Evolutionary conservation across 1,139 yeast species (phyloP).

Genomic region (Schwanniomyces etchellsii): DNA sequence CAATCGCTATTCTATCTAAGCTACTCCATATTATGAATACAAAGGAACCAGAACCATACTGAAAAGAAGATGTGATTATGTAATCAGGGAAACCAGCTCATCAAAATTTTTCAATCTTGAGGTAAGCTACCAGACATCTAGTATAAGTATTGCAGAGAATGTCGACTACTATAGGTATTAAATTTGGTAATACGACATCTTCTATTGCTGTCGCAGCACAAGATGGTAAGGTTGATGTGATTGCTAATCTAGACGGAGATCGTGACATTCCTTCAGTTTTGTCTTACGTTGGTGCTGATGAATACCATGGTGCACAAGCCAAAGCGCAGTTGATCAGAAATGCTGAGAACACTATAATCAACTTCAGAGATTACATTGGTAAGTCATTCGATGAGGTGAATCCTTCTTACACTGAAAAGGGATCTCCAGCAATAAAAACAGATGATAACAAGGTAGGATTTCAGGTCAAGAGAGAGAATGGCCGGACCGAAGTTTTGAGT

Average conservation of each 20-base stretch:
- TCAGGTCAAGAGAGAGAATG: slow-evolving; percentile 47
- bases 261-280: slow-evolving; percentile 92
- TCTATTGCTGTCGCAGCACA: slow-evolving; percentile 85
- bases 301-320: slow-evolving; percentile 97
- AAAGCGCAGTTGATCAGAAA: slow-evolving; percentile 87
- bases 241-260: slow-evolving; percentile 99
- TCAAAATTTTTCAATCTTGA: too few species aligned
- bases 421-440: slow-evolving; percentile 69
- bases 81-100: too few species aligned
- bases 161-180: slow-evolving; percentile 79
- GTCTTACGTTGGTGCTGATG: slow-evolving; percentile 90
- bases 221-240: slow-evolving; percentile 93
- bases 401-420: slow-evolving; percentile 50
- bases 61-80: too few species aligned
- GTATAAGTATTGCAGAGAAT: slow-evolving; percentile 10
- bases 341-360: slow-evolving; percentile 78
- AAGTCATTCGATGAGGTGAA: slow-evolving; percentile 66
- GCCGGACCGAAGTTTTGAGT: slow-evolving; percentile 43
- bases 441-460: slow-evolving; percentile 68
- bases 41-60: too few species aligned
- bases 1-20: too few species aligned
- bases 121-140: too few species aligned
- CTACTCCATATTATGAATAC: too few species aligned
- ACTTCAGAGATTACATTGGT: slow-evolving; percentile 93
- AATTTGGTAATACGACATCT: slow-evolving; percentile 94